Conservation (phyloP, 768 basidiomycete species). For the Daedaleopsis sinensis region DNA sequence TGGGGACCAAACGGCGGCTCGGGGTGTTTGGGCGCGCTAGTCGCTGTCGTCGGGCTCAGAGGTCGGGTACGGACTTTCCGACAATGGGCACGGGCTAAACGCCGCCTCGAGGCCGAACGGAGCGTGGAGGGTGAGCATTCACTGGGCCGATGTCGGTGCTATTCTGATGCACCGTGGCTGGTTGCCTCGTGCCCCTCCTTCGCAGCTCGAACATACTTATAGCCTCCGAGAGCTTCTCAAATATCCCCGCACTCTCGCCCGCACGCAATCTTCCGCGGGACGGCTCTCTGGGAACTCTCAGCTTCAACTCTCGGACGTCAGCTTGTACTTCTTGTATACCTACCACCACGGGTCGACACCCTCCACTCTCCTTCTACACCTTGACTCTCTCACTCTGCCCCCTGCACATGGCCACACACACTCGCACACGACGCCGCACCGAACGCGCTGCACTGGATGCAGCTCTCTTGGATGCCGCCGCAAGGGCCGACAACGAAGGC, state of each 20-base stretch:
- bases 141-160: neutral
- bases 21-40: neutral
- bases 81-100: neutral
- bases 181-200: slow-evolving; percentile 19
- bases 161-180: slow-evolving; percentile 23
- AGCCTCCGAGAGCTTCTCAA: neutral
- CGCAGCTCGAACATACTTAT: slow-evolving; percentile 13
- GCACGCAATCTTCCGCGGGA: slow-evolving; percentile 2
- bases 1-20: neutral
- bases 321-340: neutral
- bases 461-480: slow-evolving; percentile 46
- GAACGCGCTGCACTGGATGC: slow-evolving; percentile 19
- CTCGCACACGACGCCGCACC: slow-evolving; percentile 11
- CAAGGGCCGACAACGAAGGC: slow-evolving; percentile 55
- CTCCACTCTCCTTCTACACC: slow-evolving; percentile 8
- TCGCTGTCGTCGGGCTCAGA: neutral
- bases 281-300: slow-evolving; percentile 1
- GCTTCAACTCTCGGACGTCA: neutral
- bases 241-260: slow-evolving; percentile 20
- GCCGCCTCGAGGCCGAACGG: slow-evolving; percentile 17
- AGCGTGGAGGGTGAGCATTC: neutral
- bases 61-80: neutral
- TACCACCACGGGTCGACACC: slow-evolving; percentile 5
- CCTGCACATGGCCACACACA: slow-evolving; percentile 6
- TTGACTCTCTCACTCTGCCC: neutral